Conservation (phyloP, 2,329 filamentous ascomycete species). For the Cylindrodendrum hubeiense region DNA sequence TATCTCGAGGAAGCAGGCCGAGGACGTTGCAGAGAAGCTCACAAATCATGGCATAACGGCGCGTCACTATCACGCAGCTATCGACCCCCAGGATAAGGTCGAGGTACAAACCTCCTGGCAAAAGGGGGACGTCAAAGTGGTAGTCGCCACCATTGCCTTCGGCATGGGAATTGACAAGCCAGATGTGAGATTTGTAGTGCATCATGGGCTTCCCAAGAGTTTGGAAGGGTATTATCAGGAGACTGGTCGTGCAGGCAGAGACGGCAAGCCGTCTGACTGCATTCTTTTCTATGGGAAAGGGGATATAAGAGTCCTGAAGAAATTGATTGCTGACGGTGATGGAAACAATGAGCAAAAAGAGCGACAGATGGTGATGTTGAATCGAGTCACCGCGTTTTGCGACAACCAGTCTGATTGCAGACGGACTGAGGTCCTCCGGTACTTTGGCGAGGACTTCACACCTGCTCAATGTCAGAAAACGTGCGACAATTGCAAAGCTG, state of each 20-base stretch:
- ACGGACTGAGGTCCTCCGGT: conserved; percentile 87
- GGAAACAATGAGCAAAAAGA: conserved; percentile 84
- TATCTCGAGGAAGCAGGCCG: conserved; percentile 85
- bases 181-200: conserved; percentile 95
- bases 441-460: conserved; percentile 90
- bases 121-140: conserved; percentile 81
- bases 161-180: conserved; percentile 99
- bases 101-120: conserved; percentile 87
- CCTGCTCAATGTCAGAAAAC: conserved; percentile 76
- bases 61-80: conserved; percentile 86
- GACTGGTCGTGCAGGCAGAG: conserved; percentile 92
- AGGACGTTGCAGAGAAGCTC: conserved; percentile 81
- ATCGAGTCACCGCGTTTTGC: conserved; percentile 87
- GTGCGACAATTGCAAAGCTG: conserved; percentile 92
- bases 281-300: conserved; percentile 89
- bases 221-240: conserved; percentile 99
- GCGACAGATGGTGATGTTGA: conserved; percentile 86
- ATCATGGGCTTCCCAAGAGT: conserved; percentile 92
- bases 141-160: conserved; percentile 98
- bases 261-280: conserved; percentile 88
- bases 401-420: conserved; percentile 91
- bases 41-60: conserved; percentile 76
- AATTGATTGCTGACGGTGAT: conserved; percentile 87
- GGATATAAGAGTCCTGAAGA: conserved; percentile 79
- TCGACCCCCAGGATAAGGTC: conserved; percentile 76